Base-by-base conservation (phyloP, 495 filamentous ascomycete genomes). In the Penicillium cataractarum region DNA sequence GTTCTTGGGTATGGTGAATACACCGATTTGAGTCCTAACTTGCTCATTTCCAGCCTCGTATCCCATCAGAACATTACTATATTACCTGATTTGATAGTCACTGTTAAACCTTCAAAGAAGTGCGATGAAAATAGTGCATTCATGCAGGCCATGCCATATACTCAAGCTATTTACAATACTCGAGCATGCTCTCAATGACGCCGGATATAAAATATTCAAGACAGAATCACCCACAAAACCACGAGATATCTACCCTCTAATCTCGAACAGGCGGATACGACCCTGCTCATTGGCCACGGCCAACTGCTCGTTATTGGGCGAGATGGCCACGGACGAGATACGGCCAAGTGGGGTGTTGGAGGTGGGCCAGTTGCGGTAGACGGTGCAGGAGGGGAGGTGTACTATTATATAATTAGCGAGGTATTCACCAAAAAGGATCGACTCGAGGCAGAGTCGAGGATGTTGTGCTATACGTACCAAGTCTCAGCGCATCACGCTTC, bases 281-380 rank as follows among this genome's bases (percentile, higher is more conserved):
- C 95, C 95, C 58, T 83, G 80, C 71, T 99, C 93, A 72, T 94
- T 97, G 27, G 84, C 94, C 24, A 97, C 89, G 6, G 90, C 91
- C 57, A 97, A 69, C 65, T 93, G 78, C 66, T 90, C 84, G 32
- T 86, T 89, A 40, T 78, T 82, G 7, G 85, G 85, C n/a, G 83
- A 86, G 67, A 93, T 92, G 21, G 91, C 89, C 49, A 97, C 86
- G 2, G 87, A 83, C 4, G 89, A 91, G 55, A 98, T 87, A 33
- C 92, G 83, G 0, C 96, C 96, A 61, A 99, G 71, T 10, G 96
- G 94, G 57, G 95, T 99, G 73, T 88, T 86, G 40, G 85, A 84
- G 42, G 95, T 99, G 22, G 95, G 95, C 95, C 95, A 99, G 76
- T 99, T 98, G 68, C 86, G 86, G 81, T 95, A 99, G 17, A 97